A percentile compares a stretch with the other conserved stretches of the same genome.
These are phyloP conservation scores for Lactarius quietus DNA, from an alignment of 768 basidiomycete species.

Conservation along the genomic window DNA sequence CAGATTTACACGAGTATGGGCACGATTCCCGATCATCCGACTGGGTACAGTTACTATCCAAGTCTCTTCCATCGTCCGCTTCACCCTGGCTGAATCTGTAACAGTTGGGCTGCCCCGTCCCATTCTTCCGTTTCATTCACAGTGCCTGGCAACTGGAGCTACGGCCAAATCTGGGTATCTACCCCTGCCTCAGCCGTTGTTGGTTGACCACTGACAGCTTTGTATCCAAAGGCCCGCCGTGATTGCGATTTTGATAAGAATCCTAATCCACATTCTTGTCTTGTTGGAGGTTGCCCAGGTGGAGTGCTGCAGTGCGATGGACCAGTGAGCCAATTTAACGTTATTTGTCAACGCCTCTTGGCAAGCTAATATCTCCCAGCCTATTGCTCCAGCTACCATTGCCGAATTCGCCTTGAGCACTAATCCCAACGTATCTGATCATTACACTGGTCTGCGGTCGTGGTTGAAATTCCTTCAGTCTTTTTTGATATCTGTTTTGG, in stretches of 20 bases:
- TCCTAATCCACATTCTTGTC: conserved; percentile 36
- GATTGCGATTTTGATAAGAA: conserved; percentile 38
- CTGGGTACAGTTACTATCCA: conserved; percentile 29
- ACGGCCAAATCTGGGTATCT: conserved; percentile 40
- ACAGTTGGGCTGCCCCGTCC: conserved; percentile 33
- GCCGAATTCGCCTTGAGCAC: conserved; percentile 37
- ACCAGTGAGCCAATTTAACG: conserved; percentile 30
- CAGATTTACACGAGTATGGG: conserved; percentile 37
- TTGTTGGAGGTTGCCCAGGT: conserved; percentile 41
- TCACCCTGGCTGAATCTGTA: neutral
- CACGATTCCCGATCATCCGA: conserved; percentile 31
- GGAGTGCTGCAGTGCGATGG: conserved; percentile 42
- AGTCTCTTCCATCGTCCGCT: neutral
- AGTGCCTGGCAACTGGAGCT: conserved; percentile 40
- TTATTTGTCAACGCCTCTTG: neutral
- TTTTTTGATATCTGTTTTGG: conserved; percentile 19
- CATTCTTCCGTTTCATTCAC: conserved; percentile 32
- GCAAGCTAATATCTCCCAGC: conserved; percentile 22
- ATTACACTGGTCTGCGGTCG: conserved; percentile 31
- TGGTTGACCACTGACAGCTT: neutral
- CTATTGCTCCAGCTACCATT: conserved; percentile 36
- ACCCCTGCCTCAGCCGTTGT: neutral
- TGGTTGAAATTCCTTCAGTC: neutral
- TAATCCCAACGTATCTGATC: conserved; percentile 29
- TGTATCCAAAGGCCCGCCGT: conserved; percentile 34